A percentile compares a stretch with the other conserved stretches of the same genome.
Evolutionary conservation across 768 basidiomycete genomes (phyloP).

Genomic region (Rhodosporidiobolus odoratus): DNA sequence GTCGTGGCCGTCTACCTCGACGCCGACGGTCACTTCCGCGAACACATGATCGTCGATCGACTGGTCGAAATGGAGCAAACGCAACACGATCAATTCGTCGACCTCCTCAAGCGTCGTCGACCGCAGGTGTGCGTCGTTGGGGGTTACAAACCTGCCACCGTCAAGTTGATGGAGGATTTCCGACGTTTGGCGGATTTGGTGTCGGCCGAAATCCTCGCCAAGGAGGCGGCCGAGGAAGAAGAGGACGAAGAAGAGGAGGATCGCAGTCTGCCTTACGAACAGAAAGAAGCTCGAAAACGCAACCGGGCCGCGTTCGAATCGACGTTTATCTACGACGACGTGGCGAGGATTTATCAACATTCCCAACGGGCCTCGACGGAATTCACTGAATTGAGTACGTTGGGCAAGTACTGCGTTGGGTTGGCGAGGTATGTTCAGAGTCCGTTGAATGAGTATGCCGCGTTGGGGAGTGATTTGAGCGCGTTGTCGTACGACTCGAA

Average conservation of each 20-base stretch:
- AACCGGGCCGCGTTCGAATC: slow-evolving; percentile 55
- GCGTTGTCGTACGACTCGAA: slow-evolving; percentile 79
- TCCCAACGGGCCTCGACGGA: slow-evolving; percentile 78
- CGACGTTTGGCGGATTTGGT: background rate
- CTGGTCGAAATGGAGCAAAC: slow-evolving; percentile 38
- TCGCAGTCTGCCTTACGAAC: background rate
- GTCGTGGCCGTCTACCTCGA: slow-evolving; percentile 81
- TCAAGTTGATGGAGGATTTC: slow-evolving; percentile 40
- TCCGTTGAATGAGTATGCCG: slow-evolving; percentile 88
- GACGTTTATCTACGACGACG: slow-evolving; percentile 79
- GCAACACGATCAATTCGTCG: slow-evolving; percentile 58
- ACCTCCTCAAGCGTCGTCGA: slow-evolving; percentile 71
- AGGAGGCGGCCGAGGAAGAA: background rate
- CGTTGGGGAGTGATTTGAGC: slow-evolving; percentile 74
- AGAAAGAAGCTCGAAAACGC: background rate
- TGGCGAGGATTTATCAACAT: slow-evolving; percentile 89
- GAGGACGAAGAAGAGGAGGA: slow-evolving; percentile 22
- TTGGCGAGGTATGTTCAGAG: slow-evolving; percentile 88
- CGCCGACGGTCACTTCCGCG: slow-evolving; percentile 80
- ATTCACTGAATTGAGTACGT: slow-evolving; percentile 67
- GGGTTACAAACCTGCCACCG: slow-evolving; percentile 57
- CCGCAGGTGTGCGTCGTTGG: slow-evolving; percentile 86
- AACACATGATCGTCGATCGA: slow-evolving; percentile 82
- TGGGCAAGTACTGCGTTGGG: slow-evolving; percentile 87
- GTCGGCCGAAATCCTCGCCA: background rate